phyloP scores from a whole-genome alignment of 768 basidiomycete genomes.

The Calocybe cyanea region DNA sequence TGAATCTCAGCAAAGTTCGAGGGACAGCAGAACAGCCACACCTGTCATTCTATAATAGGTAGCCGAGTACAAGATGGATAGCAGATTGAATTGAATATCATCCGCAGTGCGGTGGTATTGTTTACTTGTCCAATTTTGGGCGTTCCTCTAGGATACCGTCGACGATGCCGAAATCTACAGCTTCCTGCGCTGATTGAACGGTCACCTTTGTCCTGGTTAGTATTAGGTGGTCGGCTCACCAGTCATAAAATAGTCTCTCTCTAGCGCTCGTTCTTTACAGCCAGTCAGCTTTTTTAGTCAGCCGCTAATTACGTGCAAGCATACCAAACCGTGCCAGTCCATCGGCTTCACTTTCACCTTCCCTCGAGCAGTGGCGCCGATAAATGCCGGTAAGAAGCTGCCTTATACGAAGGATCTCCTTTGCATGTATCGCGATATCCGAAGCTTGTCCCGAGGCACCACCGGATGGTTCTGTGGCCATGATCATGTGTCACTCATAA shows the following conservation, averaged over 20 bases:
- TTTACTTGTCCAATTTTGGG: conserved; percentile 45
- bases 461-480: conserved; percentile 81
- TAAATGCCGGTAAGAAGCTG: conserved; percentile 84
- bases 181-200: conserved; percentile 66
- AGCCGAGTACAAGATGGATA: neutral
- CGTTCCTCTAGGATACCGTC: conserved; percentile 86
- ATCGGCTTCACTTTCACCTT: conserved; percentile 57
- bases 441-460: conserved; percentile 94
- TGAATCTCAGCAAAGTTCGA: neutral
- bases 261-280: conserved; percentile 73
- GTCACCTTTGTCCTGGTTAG: conserved; percentile 15
- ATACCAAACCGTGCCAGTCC: conserved; percentile 78
- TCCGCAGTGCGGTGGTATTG: neutral
- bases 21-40: conserved; percentile 5
- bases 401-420: conserved; percentile 89
- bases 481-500: conserved; percentile 2
- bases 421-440: conserved; percentile 97
- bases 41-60: neutral
- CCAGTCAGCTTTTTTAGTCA: conserved; percentile 12
- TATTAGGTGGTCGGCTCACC: conserved; percentile 36
- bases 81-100: neutral
- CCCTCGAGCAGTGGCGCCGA: conserved; percentile 75
- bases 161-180: conserved; percentile 87
- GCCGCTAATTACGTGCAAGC: conserved; percentile 21
- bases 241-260: conserved; percentile 96